Evolutionary conservation across 1,284 basidiomycete species (phyloP).

Genomic region (Vanrija pseudolonga): DNA sequence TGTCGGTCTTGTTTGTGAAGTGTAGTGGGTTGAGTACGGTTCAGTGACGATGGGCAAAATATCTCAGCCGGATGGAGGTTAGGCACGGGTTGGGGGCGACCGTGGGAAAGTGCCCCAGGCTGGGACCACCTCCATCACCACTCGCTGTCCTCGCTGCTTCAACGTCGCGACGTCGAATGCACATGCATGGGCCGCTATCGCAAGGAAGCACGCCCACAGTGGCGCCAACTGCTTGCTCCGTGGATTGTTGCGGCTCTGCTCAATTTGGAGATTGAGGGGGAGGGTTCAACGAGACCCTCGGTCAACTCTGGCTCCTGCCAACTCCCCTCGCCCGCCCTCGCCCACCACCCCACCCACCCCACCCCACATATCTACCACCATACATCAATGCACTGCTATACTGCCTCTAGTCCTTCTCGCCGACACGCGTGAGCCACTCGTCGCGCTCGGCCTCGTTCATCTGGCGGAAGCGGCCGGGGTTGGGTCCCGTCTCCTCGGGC

Average conservation of each 20-base stretch:
- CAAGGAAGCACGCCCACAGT: too few species aligned
- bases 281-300: too few species aligned
- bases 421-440: constrained; percentile 78
- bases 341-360: too few species aligned
- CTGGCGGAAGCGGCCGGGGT: constrained; percentile 69
- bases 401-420: constrained; percentile 74
- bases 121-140: too few species aligned
- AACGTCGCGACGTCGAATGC: too few species aligned
- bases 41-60: neutral
- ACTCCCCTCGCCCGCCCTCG: neutral
- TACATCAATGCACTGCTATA: constrained; percentile 10
- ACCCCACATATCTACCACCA: neutral
- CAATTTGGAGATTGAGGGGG: too few species aligned
- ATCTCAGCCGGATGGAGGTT: neutral
- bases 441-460: constrained; percentile 81
- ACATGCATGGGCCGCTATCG: too few species aligned
- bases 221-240: too few species aligned
- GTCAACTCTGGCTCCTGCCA: too few species aligned
- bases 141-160: too few species aligned
- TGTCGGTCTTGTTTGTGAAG: constrained; percentile 1
- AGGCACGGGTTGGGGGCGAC: neutral
- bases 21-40: neutral
- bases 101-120: neutral
- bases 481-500: constrained; percentile 33
- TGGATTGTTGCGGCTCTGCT: too few species aligned